phyloP scores from a whole-genome alignment of 495 filamentous ascomycete species.

The Thozetella sp. region DNA sequence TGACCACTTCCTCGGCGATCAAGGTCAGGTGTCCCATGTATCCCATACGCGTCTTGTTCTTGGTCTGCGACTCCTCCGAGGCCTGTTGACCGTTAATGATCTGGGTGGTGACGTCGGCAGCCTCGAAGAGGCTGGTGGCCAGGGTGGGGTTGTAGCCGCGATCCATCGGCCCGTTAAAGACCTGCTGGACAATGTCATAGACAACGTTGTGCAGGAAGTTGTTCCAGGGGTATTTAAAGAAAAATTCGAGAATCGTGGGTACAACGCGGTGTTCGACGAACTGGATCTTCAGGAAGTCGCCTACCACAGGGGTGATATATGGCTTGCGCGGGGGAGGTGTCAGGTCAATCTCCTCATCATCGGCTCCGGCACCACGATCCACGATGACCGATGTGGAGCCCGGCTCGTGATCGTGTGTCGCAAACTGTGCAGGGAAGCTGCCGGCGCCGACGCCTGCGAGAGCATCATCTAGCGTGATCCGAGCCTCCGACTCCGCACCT shows the following conservation, averaged over 20 bases:
- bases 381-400: constrained; percentile 1
- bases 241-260: constrained; percentile 95
- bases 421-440: neutral
- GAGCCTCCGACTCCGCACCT: neutral
- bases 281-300: constrained; percentile 94
- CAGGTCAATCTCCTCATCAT: neutral
- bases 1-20: constrained; percentile 98
- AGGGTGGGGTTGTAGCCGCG: constrained; percentile 89
- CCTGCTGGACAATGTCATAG: constrained; percentile 98
- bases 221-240: constrained; percentile 99
- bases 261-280: constrained; percentile 95
- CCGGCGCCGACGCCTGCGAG: neutral
- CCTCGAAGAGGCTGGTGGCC: constrained; percentile 92
- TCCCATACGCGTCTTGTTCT: constrained; percentile 86
- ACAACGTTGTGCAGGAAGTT: constrained; percentile 99
- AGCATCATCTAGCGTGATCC: neutral
- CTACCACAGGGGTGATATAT: constrained; percentile 68
- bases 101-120: constrained; percentile 82
- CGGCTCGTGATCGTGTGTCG: neutral
- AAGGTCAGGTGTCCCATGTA: constrained; percentile 99
- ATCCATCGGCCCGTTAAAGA: constrained; percentile 98
- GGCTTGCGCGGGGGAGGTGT: constrained; percentile 1
- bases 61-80: constrained; percentile 80
- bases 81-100: constrained; percentile 88
- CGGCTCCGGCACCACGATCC: neutral